These are phyloP conservation scores for Leccinum uliginosum DNA, from an alignment of 768 basidiomycete species.

Conservation along the genomic window DNA sequence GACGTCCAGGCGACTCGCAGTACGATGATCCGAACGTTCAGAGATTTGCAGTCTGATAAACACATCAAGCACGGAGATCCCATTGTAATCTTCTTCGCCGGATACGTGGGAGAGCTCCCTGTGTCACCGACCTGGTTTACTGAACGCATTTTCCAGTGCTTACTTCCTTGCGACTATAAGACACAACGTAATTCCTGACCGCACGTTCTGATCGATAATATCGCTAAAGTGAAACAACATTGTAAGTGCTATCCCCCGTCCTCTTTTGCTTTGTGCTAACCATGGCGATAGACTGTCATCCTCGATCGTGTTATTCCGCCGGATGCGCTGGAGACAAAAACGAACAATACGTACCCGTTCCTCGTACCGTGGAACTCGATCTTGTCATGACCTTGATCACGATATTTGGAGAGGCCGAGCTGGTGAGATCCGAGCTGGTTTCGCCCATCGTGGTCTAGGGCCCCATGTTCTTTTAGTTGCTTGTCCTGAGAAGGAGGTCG, in stretches of 20 bases:
- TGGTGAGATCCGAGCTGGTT: slow-evolving; percentile 12
- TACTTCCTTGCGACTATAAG: too few relatives aligned
- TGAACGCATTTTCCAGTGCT: too few relatives aligned
- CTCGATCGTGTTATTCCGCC: slow-evolving; percentile 45
- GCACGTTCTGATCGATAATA: too few relatives aligned
- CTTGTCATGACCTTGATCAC: slow-evolving; percentile 19
- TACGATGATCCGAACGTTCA: slow-evolving; percentile 28
- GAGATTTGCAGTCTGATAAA: slow-evolving; percentile 22
- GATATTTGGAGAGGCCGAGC: slow-evolving; percentile 21
- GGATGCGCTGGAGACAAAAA: slow-evolving; percentile 28
- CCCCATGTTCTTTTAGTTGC: slow-evolving; percentile 43
- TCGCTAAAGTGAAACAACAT: slow-evolving; percentile 16
- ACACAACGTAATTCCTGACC: too few relatives aligned
- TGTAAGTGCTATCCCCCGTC: slow-evolving; percentile 20
- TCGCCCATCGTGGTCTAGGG: slow-evolving; percentile 25
- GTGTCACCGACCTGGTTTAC: slow-evolving; percentile 25
- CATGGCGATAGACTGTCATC: slow-evolving; percentile 36
- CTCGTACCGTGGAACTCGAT: slow-evolving; percentile 5
- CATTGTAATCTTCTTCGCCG: slow-evolving; percentile 42
- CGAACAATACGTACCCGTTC: background rate
- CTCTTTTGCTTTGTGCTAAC: background rate
- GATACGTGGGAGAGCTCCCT: slow-evolving; percentile 36
- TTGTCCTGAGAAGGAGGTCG: slow-evolving; percentile 33
- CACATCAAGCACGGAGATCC: slow-evolving; percentile 28
- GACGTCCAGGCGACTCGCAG: slow-evolving; percentile 34